Evolutionary conservation across 2,329 filamentous ascomycete genomes (phyloP), one percentile per base, ranked within the genome.

Genomic region (Trichoderma koningii): DNA sequence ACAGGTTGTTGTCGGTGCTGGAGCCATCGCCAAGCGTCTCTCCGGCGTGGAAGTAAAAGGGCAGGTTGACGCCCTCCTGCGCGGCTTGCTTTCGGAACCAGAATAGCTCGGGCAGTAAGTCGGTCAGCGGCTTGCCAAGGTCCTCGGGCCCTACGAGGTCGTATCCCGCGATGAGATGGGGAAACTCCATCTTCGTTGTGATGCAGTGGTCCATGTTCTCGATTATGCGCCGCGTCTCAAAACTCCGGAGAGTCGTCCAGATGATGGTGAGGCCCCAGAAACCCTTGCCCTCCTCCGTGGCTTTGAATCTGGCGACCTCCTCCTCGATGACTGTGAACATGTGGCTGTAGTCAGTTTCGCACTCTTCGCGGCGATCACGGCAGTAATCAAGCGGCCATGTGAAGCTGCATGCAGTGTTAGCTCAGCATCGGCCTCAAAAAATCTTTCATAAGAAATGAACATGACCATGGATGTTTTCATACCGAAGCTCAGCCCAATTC

Each of bases 41-140:
- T 69, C 93, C 94, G 0, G 94, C 93, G 75, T 97, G 93, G 80
- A 98, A 96, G 81, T 96, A 96, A 80, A 97, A 97, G 0, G 94
- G 94, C 10, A 99, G 87, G 56, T 92, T 87, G 44, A 97, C 85
- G 2, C 85, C 87, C 72, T 92, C 89, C 73, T 91, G 83, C 0
- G 86, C 85, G 75, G 93, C 97, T 71, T 89, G 86, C 76, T 94
- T 93, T 69, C 89, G 88, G 83, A 98, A 97, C 92, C 92, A 97
- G 76, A 97, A 94, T 0, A 98, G 80, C 72, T 96, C 87, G 0
- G 93, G 93, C 0, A 94, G 83, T 3, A 96, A 79, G 69, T 95
- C 90, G 34, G 84, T 82, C 28, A 97, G 84, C 0, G 92, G 84
- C 14, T 91, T 85, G 1, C 93, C 93, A 1, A 83, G 76, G 73